Percentiles rank a stretch among this genome's conserved stretches.
phyloP scores from a whole-genome alignment of 352 stramenopile genomes.

The Phytopythium montanum region DNA sequence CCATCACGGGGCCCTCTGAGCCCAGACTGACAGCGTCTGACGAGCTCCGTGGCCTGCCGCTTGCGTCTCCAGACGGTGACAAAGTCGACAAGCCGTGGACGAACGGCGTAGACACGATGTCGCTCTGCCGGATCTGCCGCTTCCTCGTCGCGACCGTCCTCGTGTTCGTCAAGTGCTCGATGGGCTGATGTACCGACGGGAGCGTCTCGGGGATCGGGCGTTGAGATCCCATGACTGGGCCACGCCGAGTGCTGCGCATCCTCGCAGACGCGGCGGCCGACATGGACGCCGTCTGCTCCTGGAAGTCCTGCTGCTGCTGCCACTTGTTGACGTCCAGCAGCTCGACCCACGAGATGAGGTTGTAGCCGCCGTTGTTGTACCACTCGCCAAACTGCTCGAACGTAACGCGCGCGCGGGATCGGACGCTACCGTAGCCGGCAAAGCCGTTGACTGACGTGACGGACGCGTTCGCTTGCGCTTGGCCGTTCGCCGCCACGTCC shows the following conservation, averaged over 20 bases:
- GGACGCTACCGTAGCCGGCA: constrained; percentile 59
- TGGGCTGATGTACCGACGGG: constrained; percentile 31
- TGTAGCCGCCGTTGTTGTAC: constrained; percentile 83
- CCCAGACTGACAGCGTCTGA: constrained; percentile 42
- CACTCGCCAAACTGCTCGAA: constrained; percentile 91
- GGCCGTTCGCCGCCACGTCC: constrained; percentile 58
- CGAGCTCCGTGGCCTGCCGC: constrained; percentile 25
- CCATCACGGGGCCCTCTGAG: constrained; percentile 75
- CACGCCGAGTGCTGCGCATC: constrained; percentile 22
- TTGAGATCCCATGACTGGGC: constrained; percentile 51
- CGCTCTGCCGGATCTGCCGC: constrained; percentile 75
- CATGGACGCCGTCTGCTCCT: constrained; percentile 37
- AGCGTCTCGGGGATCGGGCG: constrained; percentile 35
- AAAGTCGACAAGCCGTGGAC: constrained; percentile 25
- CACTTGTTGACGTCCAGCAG: constrained; percentile 81
- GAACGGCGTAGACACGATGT: constrained; percentile 76
- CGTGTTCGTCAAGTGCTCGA: constrained; percentile 37
- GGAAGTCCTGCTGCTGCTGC: constrained; percentile 74
- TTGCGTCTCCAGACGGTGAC: constrained; percentile 9
- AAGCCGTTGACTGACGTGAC: constrained; percentile 23
- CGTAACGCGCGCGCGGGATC: constrained; percentile 67
- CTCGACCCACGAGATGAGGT: constrained; percentile 85
- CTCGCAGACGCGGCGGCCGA: constrained; percentile 20
- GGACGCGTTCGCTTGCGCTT: constrained; percentile 19
- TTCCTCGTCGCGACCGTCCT: constrained; percentile 51